Evolutionary conservation across 805 yeast species (phyloP).

Genomic region (Teunomyces kruisii): DNA sequence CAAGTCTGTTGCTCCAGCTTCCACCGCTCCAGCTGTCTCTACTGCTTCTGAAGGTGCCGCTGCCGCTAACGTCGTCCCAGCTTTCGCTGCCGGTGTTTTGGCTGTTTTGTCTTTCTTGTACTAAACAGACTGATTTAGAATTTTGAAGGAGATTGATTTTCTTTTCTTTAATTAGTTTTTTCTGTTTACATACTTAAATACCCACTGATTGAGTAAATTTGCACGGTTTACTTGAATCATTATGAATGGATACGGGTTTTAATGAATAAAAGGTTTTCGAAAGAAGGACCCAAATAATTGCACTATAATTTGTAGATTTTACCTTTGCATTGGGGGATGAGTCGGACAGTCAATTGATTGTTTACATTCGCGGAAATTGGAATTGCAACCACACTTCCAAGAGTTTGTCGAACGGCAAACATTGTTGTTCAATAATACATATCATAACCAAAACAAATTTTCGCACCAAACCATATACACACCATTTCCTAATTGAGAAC

Average conservation of each 20-base stretch:
- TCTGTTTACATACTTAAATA: neutral
- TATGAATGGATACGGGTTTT: neutral
- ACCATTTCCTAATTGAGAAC: too few relatives aligned
- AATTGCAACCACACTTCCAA: too few relatives aligned
- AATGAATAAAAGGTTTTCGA: neutral
- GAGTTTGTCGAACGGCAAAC: too few relatives aligned
- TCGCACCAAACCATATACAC: neutral
- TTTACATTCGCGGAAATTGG: too few relatives aligned
- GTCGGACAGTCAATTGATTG: too few relatives aligned
- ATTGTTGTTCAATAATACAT: neutral
- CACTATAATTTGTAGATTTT: too few relatives aligned
- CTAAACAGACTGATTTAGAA: slow-evolving; percentile 3
- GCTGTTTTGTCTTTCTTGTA: slow-evolving; percentile 15
- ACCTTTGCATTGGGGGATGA: too few relatives aligned
- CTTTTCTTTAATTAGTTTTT: slow-evolving; percentile 1
- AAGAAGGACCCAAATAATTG: too few relatives aligned
- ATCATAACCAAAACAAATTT: neutral
- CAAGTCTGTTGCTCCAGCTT: slow-evolving; percentile 2
- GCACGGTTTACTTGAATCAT: neutral
- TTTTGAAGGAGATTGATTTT: slow-evolving; percentile 1
- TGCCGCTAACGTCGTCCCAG: slow-evolving; percentile 10
- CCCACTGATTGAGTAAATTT: neutral
- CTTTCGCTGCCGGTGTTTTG: slow-evolving; percentile 13
- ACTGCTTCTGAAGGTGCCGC: slow-evolving; percentile 7
- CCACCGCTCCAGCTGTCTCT: slow-evolving; percentile 6